Evolutionary conservation across 805 yeast species (phyloP).

Genomic region (Metschnikowia hibisci): DNA sequence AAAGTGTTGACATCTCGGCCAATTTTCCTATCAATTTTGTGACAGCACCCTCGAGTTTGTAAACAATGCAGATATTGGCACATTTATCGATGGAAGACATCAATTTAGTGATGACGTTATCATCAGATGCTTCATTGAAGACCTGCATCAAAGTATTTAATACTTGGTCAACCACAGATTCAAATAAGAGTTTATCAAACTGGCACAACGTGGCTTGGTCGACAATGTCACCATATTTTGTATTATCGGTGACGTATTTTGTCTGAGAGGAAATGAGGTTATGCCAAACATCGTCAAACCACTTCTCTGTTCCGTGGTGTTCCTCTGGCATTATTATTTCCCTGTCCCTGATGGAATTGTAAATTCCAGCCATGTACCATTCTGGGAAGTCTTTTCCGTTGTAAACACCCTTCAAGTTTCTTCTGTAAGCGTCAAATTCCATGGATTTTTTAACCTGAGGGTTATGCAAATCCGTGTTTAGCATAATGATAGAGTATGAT

Average conservation of each 20-base stretch:
- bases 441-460: conserved; percentile 90
- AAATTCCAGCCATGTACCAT: conserved; percentile 82
- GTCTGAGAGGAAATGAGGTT: conserved; percentile 53
- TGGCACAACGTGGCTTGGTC: conserved; percentile 37
- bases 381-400: conserved; percentile 73
- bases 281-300: conserved; percentile 88
- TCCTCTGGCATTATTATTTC: conserved; percentile 98
- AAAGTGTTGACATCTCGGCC: conserved; percentile 64
- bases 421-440: conserved; percentile 78
- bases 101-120: conserved; percentile 80
- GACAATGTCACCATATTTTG: conserved; percentile 13
- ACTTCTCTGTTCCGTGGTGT: conserved; percentile 86
- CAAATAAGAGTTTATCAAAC: conserved; percentile 72
- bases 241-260: conserved; percentile 16
- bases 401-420: conserved; percentile 76
- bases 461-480: conserved; percentile 90
- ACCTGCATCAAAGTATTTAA: conserved; percentile 70
- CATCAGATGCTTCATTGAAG: conserved; percentile 86
- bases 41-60: conserved; percentile 50
- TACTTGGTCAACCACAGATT: conserved; percentile 57
- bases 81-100: conserved; percentile 85
- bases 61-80: conserved; percentile 68
- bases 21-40: conserved; percentile 66
- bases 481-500: conserved; percentile 88
- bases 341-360: conserved; percentile 70